These are phyloP conservation scores for Debaryomyces singareniensis DNA, from an alignment of 1,139 yeast genomes.

Conservation along the genomic window DNA sequence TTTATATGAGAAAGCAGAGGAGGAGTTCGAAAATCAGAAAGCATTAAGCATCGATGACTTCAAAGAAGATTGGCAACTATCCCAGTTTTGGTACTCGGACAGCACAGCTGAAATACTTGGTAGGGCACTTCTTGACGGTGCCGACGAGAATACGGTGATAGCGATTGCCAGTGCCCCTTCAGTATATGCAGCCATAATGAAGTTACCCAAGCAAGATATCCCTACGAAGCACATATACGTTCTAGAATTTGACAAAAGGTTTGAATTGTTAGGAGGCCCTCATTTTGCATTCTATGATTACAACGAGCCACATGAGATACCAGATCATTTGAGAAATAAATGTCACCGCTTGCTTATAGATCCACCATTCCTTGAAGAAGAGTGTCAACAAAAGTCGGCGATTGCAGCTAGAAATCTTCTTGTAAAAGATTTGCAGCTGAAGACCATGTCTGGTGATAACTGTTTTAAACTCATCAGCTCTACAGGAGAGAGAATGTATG, in stretches of 20 bases:
- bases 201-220: conserved; percentile 41
- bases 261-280: conserved; percentile 57
- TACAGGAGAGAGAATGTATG: conserved; percentile 84
- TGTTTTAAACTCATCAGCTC: conserved; percentile 58
- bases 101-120: conserved; percentile 64
- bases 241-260: conserved; percentile 72
- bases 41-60: conserved; percentile 52
- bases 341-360: conserved; percentile 76
- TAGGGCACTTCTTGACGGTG: conserved; percentile 67
- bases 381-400: conserved; percentile 74
- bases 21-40: conserved; percentile 28
- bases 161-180: conserved; percentile 88
- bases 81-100: conserved; percentile 86
- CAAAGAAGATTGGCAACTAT: conserved; percentile 88
- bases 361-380: conserved; percentile 80
- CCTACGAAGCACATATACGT: conserved; percentile 68
- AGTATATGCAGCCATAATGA: conserved; percentile 76
- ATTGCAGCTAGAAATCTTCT: conserved; percentile 60
- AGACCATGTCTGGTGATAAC: conserved; percentile 33
- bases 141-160: conserved; percentile 61
- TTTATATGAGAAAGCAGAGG: conserved; percentile 55
- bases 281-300: conserved; percentile 73
- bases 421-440: conserved; percentile 28
- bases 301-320: conserved; percentile 57
- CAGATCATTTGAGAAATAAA: conserved; percentile 50